Percentiles rank a stretch among this genome's conserved stretches.
These are phyloP conservation scores for Lactifluus piperatus DNA, from an alignment of 768 basidiomycete genomes.

Conservation along the genomic window DNA sequence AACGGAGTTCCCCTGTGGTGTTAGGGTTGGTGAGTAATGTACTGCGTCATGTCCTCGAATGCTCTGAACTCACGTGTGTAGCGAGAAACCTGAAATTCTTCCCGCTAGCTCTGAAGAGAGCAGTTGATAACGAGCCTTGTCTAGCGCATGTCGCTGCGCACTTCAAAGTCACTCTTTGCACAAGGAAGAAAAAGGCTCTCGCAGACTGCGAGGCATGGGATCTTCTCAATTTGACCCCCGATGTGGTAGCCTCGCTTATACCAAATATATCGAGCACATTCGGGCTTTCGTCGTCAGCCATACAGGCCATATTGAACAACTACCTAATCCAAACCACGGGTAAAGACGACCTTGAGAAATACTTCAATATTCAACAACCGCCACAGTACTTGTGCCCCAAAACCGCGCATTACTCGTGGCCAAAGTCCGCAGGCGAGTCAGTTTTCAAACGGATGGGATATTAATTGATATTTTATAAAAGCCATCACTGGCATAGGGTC, in stretches of 20 bases:
- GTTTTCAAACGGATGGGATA: neutral
- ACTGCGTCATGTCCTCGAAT: neutral
- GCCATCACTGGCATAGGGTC: conserved; percentile 38
- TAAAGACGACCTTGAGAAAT: conserved; percentile 26
- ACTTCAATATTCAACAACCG: conserved; percentile 23
- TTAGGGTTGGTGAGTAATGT: conserved; percentile 12
- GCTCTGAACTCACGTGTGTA: conserved; percentile 14
- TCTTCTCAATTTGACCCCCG: conserved; percentile 33
- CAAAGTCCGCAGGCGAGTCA: conserved; percentile 35
- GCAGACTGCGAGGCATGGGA: conserved; percentile 30
- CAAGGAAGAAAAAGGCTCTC: conserved; percentile 25
- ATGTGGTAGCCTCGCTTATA: conserved; percentile 31
- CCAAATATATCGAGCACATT: conserved; percentile 28
- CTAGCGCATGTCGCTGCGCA: conserved; percentile 27
- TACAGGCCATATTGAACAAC: conserved; percentile 26
- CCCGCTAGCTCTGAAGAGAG: conserved; percentile 31
- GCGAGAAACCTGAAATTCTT: conserved; percentile 43
- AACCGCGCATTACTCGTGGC: conserved; percentile 41
- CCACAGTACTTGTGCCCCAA: conserved; percentile 26
- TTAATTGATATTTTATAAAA: conserved; percentile 14
- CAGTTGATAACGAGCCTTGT: conserved; percentile 19
- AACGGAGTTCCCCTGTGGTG: neutral
- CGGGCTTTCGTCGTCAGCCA: conserved; percentile 27
- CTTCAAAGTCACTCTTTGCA: conserved; percentile 29
- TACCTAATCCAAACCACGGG: conserved; percentile 33